Percentiles rank a stretch among this genome's conserved stretches.
Conservation (phyloP, 441 rosid species). For the Kokia cookei region DNA sequence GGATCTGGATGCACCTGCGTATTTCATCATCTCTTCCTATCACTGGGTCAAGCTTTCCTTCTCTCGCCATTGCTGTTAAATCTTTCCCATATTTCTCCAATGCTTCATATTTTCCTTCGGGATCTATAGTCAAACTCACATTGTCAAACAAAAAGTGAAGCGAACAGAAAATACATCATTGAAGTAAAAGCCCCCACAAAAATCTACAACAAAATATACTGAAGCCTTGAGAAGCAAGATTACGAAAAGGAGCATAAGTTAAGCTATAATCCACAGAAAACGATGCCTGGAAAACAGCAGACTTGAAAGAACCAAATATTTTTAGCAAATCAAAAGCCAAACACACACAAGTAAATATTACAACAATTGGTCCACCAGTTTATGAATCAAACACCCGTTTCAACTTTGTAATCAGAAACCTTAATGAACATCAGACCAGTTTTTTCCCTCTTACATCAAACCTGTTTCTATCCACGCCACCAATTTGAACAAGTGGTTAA, state of each 20-base stretch:
- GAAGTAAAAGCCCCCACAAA: background rate
- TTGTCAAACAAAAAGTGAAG: background rate
- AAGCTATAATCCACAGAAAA: background rate
- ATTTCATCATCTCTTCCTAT: conserved; percentile 98
- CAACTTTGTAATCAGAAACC: background rate
- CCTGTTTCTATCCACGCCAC: background rate
- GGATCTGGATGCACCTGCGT: conserved; percentile 90
- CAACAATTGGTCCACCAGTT: background rate
- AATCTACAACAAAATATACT: background rate
- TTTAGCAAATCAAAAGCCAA: background rate
- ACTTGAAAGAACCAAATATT: background rate
- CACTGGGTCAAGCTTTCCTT: conserved; percentile 97
- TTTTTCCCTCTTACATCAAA: background rate
- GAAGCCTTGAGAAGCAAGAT: background rate
- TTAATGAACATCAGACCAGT: background rate
- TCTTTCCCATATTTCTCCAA: conserved; percentile 96
- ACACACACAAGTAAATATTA: background rate
- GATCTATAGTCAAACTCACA: conserved; percentile 49
- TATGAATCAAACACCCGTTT: background rate
- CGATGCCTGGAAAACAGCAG: background rate
- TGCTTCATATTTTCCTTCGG: conserved; percentile 98
- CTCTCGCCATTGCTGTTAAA: conserved; percentile 92
- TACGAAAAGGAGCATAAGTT: background rate
- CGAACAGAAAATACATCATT: background rate
- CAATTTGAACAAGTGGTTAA: background rate